Evolutionary conservation across 169 alveolate genomes (phyloP).

Genomic region (Plasmodium vivax): DNA sequence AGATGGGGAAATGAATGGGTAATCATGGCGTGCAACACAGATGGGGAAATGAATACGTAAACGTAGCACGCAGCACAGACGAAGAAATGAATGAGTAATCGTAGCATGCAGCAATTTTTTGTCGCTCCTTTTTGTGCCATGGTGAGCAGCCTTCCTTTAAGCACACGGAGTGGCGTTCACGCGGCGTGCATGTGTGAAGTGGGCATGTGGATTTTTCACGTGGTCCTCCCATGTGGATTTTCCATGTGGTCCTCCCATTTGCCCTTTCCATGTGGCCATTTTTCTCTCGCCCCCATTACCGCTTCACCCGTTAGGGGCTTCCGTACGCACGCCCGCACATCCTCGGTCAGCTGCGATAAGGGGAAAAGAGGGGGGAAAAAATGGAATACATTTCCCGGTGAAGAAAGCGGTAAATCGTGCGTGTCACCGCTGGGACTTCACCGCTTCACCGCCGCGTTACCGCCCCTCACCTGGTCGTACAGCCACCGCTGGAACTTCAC

Average conservation of each 20-base stretch:
- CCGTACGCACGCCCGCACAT: conserved; percentile 29
- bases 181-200: neutral
- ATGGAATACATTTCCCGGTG: neutral
- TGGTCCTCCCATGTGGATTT: neutral
- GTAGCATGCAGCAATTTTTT: neutral
- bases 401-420: neutral
- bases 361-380: neutral
- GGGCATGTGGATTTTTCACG: neutral
- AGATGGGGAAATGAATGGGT: neutral
- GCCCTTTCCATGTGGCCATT: neutral
- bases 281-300: conserved; percentile 31
- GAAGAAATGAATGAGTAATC: neutral
- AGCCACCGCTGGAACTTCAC: conserved; percentile 37
- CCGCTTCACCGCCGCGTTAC: neutral
- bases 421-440: neutral
- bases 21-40: neutral
- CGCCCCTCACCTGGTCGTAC: conserved; percentile 29
- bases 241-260: neutral
- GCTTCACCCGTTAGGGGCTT: conserved; percentile 14
- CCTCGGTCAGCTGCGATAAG: conserved; percentile 45
- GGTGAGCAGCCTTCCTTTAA: neutral
- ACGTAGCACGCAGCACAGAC: neutral
- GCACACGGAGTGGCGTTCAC: neutral
- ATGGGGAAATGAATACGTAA: too few relatives aligned
- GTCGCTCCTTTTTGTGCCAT: neutral